A percentile compares a stretch with the other conserved stretches of the same genome.
phyloP scores from a whole-genome alignment of 805 yeast species.

The Candida quercuum region DNA sequence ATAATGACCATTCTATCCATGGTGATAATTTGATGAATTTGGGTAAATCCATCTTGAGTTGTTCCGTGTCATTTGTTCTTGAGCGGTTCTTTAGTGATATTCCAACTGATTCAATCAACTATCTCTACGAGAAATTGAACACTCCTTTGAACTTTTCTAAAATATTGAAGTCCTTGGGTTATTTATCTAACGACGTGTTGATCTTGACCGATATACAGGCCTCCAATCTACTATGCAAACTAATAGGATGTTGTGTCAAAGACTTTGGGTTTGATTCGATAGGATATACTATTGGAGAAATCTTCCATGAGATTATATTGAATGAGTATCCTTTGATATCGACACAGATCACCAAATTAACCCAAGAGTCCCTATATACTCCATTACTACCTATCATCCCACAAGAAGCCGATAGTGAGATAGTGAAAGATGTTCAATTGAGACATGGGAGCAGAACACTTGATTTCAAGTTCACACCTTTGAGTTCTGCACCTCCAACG shows the following conservation, averaged over 20 bases:
- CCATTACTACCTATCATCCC: conserved; percentile 29
- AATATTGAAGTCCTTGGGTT: conserved; percentile 36
- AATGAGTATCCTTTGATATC: conserved; percentile 62
- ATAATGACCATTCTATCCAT: conserved; percentile 20
- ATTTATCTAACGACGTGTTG: conserved; percentile 19
- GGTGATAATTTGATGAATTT: conserved; percentile 46
- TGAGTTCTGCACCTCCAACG: conserved; percentile 76
- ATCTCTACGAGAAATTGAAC: conserved; percentile 41
- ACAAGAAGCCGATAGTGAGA: conserved; percentile 29
- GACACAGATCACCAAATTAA: conserved; percentile 28
- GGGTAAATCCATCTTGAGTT: conserved; percentile 51
- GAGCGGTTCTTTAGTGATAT: conserved; percentile 57
- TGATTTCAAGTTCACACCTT: conserved; percentile 59
- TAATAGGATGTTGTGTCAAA: conserved; percentile 65
- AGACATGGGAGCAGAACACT: conserved; percentile 50
- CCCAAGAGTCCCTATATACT: conserved; percentile 18
- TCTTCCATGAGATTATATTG: conserved; percentile 54
- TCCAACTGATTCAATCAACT: conserved; percentile 49
- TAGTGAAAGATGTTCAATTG: conserved; percentile 36
- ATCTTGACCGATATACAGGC: conserved; percentile 45
- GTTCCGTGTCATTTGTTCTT: conserved; percentile 55
- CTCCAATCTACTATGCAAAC: conserved; percentile 46
- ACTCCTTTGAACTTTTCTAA: conserved; percentile 29
- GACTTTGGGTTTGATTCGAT: conserved; percentile 78
- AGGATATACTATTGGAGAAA: conserved; percentile 61